Conservation (phyloP, 2,329 filamentous ascomycete species). For the Hymenoscyphus occultus region DNA sequence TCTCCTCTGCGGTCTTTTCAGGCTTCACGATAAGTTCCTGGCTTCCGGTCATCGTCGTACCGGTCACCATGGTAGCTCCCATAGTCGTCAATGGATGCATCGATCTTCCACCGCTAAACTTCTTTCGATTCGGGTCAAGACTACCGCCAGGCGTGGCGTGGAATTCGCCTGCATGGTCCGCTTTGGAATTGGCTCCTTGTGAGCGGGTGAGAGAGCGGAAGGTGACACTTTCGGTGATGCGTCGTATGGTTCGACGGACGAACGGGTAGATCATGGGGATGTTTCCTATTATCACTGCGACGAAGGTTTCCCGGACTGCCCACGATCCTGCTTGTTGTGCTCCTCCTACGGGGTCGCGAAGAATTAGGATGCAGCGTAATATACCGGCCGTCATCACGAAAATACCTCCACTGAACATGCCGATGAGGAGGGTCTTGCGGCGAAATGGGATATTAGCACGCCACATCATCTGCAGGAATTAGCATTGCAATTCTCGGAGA, state of each 20-base stretch:
- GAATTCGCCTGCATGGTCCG: conserved; percentile 2
- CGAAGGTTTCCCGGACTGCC: conserved; percentile 39
- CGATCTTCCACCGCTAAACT: conserved; percentile 8
- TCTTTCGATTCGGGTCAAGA: background rate
- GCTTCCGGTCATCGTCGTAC: background rate
- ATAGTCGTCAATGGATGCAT: conserved; percentile 9
- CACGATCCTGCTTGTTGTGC: conserved; percentile 40
- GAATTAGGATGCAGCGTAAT: conserved; percentile 50
- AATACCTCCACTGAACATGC: conserved; percentile 53
- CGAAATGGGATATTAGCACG: conserved; percentile 45
- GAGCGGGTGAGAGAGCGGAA: background rate
- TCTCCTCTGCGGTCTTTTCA: background rate
- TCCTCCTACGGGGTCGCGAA: conserved; percentile 40
- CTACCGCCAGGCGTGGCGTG: background rate
- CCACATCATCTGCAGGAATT: conserved; percentile 49
- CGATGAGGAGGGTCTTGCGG: conserved; percentile 50
- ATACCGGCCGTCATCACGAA: conserved; percentile 55
- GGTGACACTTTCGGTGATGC: background rate
- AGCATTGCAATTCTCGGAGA: conserved; percentile 6
- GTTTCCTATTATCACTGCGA: conserved; percentile 40
- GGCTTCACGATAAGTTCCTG: conserved; percentile 2
- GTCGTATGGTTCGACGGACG: background rate
- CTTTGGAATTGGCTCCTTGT: background rate
- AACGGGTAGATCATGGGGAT: conserved; percentile 37
- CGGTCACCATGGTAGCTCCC: background rate